These are phyloP conservation scores for Parascedosporium putredinis DNA, from an alignment of 2,329 filamentous ascomycete species.

Conservation along the genomic window DNA sequence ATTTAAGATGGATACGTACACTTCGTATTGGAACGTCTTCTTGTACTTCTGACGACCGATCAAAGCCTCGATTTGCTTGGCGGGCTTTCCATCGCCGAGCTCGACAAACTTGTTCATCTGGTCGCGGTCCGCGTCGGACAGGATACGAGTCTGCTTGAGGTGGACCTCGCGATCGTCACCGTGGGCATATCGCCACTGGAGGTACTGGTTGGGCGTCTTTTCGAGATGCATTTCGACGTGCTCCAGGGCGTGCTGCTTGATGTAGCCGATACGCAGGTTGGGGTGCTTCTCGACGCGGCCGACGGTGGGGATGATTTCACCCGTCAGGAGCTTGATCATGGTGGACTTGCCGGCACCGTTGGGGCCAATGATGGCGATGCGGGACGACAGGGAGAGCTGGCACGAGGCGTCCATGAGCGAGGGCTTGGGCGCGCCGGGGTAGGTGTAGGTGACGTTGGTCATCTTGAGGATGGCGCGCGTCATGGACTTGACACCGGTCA, in stretches of 20 bases:
- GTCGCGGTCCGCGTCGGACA: constrained; percentile 72
- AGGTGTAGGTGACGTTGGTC: constrained; percentile 84
- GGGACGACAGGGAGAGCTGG: constrained; percentile 76
- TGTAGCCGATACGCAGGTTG: constrained; percentile 97
- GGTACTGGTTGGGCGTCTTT: constrained; percentile 97
- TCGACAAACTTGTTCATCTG: constrained; percentile 92
- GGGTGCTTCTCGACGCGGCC: constrained; percentile 97
- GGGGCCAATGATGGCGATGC: constrained; percentile 90
- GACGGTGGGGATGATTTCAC: constrained; percentile 71
- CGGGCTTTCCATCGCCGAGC: constrained; percentile 69
- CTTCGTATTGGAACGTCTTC: constrained; percentile 97
- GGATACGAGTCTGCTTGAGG: constrained; percentile 90
- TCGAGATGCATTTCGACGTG: constrained; percentile 99
- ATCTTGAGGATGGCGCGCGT: constrained; percentile 93
- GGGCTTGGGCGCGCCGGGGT: constrained; percentile 79
- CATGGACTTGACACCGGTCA: constrained; percentile 89
- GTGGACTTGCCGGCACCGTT: constrained; percentile 98
- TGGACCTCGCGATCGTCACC: constrained; percentile 94
- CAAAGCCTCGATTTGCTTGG: constrained; percentile 70
- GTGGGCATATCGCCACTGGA: constrained; percentile 96
- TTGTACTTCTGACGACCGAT: constrained; percentile 98
- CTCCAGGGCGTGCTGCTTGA: constrained; percentile 97
- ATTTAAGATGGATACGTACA: constrained; percentile 47
- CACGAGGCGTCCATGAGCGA: constrained; percentile 84
- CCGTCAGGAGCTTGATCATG: constrained; percentile 92